These are phyloP conservation scores for Quercus phellos DNA, from an alignment of 331 rosid genomes.

Conservation along the genomic window DNA sequence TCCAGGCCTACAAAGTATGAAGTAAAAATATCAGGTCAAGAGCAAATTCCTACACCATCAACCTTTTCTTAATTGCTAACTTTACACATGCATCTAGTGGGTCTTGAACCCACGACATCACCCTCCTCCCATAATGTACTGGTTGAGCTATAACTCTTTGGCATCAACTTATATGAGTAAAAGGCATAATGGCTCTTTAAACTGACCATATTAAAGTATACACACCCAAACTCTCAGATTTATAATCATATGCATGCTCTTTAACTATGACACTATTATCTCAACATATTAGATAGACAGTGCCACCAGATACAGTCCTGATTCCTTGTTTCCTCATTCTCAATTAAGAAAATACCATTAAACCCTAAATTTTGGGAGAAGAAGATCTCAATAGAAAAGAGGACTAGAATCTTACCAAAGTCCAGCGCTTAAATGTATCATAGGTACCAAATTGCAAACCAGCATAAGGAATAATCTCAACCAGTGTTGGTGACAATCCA, in stretches of 20 bases:
- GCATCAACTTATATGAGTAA: neutral
- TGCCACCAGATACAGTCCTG: neutral
- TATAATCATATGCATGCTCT: neutral
- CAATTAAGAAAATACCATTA: slow-evolving; percentile 9
- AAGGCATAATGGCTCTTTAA: neutral
- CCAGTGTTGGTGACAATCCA: slow-evolving; percentile 83
- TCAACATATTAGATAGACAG: neutral
- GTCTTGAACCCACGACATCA: no score
- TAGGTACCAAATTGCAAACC: slow-evolving; percentile 92
- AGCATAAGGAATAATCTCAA: slow-evolving; percentile 93
- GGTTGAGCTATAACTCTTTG: no score
- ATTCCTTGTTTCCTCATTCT: neutral
- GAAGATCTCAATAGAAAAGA: neutral
- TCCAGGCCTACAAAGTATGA: slow-evolving; percentile 58
- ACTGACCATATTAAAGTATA: neutral
- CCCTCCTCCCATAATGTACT: no score
- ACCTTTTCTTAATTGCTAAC: neutral
- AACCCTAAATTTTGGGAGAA: neutral
- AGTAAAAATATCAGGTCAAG: slow-evolving; percentile 2
- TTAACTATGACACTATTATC: neutral
- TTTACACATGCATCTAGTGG: no score
- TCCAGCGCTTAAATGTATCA: slow-evolving; percentile 86
- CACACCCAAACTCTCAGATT: neutral
- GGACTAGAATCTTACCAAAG: slow-evolving; percentile 47
- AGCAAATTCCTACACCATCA: neutral